Percentiles rank a stretch among this genome's conserved stretches.
These are phyloP conservation scores for Metschnikowia kofuensis DNA, from an alignment of 805 yeast genomes.

Conservation along the genomic window DNA sequence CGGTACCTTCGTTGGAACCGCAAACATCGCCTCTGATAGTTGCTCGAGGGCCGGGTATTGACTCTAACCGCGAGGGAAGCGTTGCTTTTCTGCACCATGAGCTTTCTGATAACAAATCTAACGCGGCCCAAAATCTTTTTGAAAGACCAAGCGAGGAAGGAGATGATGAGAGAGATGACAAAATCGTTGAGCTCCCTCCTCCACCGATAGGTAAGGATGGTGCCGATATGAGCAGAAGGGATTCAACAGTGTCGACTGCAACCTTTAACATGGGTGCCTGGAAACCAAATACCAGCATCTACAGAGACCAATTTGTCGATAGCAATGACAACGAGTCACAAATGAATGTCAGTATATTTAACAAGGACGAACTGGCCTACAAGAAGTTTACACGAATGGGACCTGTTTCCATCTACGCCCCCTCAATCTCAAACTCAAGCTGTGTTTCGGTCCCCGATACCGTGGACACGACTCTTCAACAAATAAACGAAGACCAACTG, in stretches of 20 bases:
- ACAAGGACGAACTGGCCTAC: slow-evolving; percentile 26
- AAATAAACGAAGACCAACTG: slow-evolving; percentile 29
- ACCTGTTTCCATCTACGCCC: slow-evolving; percentile 17
- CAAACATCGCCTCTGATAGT: not conserved
- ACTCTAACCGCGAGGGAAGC: not conserved
- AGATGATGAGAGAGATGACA: too few species aligned
- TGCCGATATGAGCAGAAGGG: slow-evolving; percentile 25
- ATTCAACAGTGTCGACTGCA: slow-evolving; percentile 27
- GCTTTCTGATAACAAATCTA: too few species aligned
- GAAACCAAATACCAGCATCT: slow-evolving; percentile 56
- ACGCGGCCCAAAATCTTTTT: too few species aligned
- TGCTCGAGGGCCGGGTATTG: not conserved
- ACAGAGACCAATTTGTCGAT: slow-evolving; percentile 47
- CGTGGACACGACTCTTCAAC: slow-evolving; percentile 36
- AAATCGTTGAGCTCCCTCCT: too few species aligned
- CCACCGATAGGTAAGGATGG: not conserved
- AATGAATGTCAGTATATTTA: slow-evolving; percentile 14
- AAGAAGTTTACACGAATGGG: slow-evolving; percentile 32
- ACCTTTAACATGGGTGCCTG: slow-evolving; percentile 51
- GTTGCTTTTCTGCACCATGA: too few species aligned
- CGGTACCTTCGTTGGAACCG: not conserved
- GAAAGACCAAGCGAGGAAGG: too few species aligned
- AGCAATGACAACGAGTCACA: slow-evolving; percentile 40
- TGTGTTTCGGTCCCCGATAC: slow-evolving; percentile 39
- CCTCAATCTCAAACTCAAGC: slow-evolving; percentile 5